Evolutionary conservation across 2,329 filamentous ascomycete species (phyloP).

Genomic region (Podosphaera fusca): DNA sequence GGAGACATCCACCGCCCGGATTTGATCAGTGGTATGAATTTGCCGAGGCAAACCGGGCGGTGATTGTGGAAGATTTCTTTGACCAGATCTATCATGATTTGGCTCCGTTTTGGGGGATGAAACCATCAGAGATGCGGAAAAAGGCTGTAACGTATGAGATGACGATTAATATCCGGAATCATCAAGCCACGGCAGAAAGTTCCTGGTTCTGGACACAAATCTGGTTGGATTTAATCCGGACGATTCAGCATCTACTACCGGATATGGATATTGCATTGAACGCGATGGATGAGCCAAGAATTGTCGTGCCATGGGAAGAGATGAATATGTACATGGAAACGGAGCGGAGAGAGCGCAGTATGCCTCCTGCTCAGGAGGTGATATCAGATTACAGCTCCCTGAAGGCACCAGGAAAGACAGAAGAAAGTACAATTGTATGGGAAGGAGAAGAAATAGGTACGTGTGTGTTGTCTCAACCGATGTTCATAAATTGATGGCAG

Average conservation of each 20-base stretch:
- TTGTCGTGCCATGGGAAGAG: conserved; percentile 33
- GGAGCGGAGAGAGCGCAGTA: conserved; percentile 21
- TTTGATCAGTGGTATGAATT: conserved; percentile 36
- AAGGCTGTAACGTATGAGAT: conserved; percentile 33
- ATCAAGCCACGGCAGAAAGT: conserved; percentile 24
- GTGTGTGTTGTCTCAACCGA: neutral
- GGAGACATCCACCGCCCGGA: conserved; percentile 37
- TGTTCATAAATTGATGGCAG: conserved; percentile 27
- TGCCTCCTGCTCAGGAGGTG: conserved; percentile 33
- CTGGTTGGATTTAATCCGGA: conserved; percentile 17
- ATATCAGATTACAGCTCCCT: conserved; percentile 26
- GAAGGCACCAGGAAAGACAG: conserved; percentile 17
- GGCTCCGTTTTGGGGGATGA: conserved; percentile 23
- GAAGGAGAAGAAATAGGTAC: neutral
- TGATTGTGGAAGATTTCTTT: conserved; percentile 37
- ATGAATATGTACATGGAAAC: conserved; percentile 26
- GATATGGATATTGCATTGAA: conserved; percentile 46
- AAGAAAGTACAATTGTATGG: conserved; percentile 3
- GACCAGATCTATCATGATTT: conserved; percentile 29
- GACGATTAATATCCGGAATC: conserved; percentile 33
- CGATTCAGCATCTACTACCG: conserved; percentile 28
- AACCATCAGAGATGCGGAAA: conserved; percentile 23
- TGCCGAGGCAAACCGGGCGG: conserved; percentile 25
- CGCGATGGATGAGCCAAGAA: conserved; percentile 37
- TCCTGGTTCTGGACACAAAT: conserved; percentile 22